Conservation (phyloP, 2,329 filamentous ascomycete species). For the Setomelanomma holmii region DNA sequence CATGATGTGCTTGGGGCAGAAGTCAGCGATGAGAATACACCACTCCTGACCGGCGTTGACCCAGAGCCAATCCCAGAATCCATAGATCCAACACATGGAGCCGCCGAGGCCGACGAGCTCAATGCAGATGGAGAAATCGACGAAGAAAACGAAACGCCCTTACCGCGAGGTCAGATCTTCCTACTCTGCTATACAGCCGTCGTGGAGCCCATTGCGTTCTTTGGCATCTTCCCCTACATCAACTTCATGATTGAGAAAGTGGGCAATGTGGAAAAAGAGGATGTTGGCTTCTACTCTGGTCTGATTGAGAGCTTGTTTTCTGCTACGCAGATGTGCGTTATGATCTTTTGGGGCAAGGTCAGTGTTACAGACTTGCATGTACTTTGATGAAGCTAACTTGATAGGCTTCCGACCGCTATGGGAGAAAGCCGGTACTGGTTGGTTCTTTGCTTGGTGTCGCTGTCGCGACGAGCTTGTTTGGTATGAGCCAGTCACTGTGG, state of each 20-base stretch:
- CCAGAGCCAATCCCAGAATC: slow-evolving; percentile 23
- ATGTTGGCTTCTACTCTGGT: slow-evolving; percentile 81
- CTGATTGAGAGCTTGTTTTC: slow-evolving; percentile 76
- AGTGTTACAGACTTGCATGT: slow-evolving; percentile 2
- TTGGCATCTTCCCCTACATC: slow-evolving; percentile 82
- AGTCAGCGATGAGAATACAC: slow-evolving; percentile 36
- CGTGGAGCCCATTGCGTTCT: slow-evolving; percentile 82
- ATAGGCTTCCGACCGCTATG: slow-evolving; percentile 68
- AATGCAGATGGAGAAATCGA: slow-evolving; percentile 8
- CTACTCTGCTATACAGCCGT: slow-evolving; percentile 76
- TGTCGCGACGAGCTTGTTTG: slow-evolving; percentile 69
- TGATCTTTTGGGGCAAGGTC: slow-evolving; percentile 73
- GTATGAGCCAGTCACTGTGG: slow-evolving; percentile 69
- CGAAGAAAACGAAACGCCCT: slow-evolving; percentile 32
- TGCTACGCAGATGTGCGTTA: slow-evolving; percentile 76
- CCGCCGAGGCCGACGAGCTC: no score
- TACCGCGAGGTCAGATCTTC: slow-evolving; percentile 65
- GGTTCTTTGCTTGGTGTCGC: slow-evolving; percentile 70
- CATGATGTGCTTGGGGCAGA: neutral
- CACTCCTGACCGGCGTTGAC: slow-evolving; percentile 31
- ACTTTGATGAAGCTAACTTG: neutral
- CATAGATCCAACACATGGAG: no score
- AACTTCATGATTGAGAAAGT: slow-evolving; percentile 76
- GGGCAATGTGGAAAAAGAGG: slow-evolving; percentile 66
- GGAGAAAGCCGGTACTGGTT: slow-evolving; percentile 76